Base-by-base conservation (phyloP, 495 filamentous ascomycete genomes). In the Oidiodendron maius region DNA sequence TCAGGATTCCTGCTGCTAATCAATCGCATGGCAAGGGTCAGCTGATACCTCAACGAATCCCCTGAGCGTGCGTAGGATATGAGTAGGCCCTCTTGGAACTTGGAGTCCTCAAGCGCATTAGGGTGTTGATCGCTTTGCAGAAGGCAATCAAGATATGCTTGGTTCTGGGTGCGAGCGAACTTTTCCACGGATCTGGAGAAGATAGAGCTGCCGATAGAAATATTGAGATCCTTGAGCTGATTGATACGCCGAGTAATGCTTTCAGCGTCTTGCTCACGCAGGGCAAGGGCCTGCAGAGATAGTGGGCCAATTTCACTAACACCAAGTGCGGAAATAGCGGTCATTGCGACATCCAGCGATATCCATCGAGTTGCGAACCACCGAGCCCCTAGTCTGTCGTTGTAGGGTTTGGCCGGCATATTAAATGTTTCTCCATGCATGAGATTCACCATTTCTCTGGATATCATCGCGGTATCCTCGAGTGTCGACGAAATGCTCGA, bases 121-220 rank as follows among this genome's bases (percentile, higher is more conserved):
- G 85, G 85, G 61, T 93, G 86, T 37, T 88, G 79, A 56, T 91
- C 87, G 42, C 77, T 83, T 18, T 71, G 55, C 1, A 91, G 57
- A 2, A 94, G 57, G 47, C 76, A 70, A 11, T 72, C 61, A 10
- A 91, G 68, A 40, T 83, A 62, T 3, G 77, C 71, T 1, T 68
- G 64, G 12, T 83, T 74, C 4, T 75, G 69, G 45, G 77, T 67
- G 4, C 50, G 52, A 9, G 80, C 80, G 18, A 88, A 68, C 51
- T 76, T 73, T 38, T 74, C 67, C 12, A 91, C 53, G 10, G 86
- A 56, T 22, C 71, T 66, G 1, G 73, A 65, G 56, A 85, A 93
- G 1, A 77, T 66, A 2, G 76, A 81, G 3, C 72, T 60, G 9
- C 69, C 71, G 4, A 84, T 61, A 0, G 71, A 68, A n/a, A 91